A percentile compares a stretch with the other conserved stretches of the same genome.
Conservation (phyloP, 495 filamentous ascomycete genomes). For the Penicillium simplicissimum region DNA sequence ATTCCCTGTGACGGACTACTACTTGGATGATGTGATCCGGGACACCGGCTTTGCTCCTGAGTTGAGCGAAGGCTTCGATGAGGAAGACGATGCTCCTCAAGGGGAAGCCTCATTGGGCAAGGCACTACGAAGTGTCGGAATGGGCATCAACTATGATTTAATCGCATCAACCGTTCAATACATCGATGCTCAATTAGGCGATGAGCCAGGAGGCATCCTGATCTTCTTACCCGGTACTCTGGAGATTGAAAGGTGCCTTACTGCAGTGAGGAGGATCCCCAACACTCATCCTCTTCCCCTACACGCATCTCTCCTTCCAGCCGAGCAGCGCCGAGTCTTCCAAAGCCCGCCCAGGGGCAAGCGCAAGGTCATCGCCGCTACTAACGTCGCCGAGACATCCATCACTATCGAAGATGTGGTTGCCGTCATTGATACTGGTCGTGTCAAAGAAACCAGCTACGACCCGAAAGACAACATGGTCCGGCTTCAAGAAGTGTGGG, state of each 20-base stretch:
- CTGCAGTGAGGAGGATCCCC: slow-evolving; percentile 64
- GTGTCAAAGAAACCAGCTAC: slow-evolving; percentile 95
- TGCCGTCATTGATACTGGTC: slow-evolving; percentile 91
- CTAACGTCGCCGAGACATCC: slow-evolving; percentile 96
- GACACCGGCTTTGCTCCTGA: slow-evolving; percentile 70
- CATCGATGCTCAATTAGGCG: slow-evolving; percentile 74
- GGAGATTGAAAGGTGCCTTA: slow-evolving; percentile 83
- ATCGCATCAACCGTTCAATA: slow-evolving; percentile 73
- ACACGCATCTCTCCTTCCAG: slow-evolving; percentile 86
- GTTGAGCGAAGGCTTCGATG: slow-evolving; percentile 35
- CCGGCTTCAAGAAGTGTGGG: slow-evolving; percentile 91
- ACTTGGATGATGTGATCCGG: slow-evolving; percentile 83
- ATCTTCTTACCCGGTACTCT: slow-evolving; percentile 86
- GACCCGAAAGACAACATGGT: slow-evolving; percentile 93
- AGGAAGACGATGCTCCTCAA: slow-evolving; percentile 36
- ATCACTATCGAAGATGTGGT: slow-evolving; percentile 98
- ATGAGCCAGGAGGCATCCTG: slow-evolving; percentile 78
- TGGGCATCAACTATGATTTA: slow-evolving; percentile 90
- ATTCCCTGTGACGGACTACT: slow-evolving; percentile 85
- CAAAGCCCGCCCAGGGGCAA: slow-evolving; percentile 70
- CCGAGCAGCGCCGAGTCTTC: slow-evolving; percentile 87
- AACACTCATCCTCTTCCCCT: slow-evolving; percentile 80
- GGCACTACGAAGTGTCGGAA: slow-evolving; percentile 72
- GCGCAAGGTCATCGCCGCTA: slow-evolving; percentile 89
- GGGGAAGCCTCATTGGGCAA: slow-evolving; percentile 57